These are phyloP conservation scores for Nicotiana otophora DNA, from an alignment of 257 asterid genomes.

Conservation along the genomic window DNA sequence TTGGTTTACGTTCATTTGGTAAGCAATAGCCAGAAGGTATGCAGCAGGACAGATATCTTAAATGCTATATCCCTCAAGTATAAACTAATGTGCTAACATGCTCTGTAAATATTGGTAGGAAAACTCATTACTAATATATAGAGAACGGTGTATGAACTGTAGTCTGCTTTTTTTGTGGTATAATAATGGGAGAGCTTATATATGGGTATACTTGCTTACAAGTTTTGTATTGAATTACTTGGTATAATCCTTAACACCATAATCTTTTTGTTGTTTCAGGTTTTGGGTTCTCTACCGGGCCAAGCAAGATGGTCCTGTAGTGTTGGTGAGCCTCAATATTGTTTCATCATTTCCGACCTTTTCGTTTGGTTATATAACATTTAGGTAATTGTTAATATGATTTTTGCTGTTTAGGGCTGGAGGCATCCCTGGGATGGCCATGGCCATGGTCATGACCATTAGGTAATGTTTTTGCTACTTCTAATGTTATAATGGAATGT, in stretches of 20 bases:
- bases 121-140: not conserved
- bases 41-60: not conserved
- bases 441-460: slow-evolving; percentile 59
- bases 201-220: not conserved
- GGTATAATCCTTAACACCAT: not conserved
- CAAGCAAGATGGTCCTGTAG: slow-evolving; percentile 89
- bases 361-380: not conserved
- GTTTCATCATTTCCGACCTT: not conserved
- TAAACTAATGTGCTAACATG: not conserved
- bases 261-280: slow-evolving; percentile 36
- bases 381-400: slow-evolving; percentile 1
- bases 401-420: slow-evolving; percentile 58
- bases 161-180: not conserved
- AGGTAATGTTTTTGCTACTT: slow-evolving; percentile 24
- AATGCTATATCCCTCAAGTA: not conserved
- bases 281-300: slow-evolving; percentile 89
- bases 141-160: not conserved
- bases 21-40: not conserved
- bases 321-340: slow-evolving; percentile 50
- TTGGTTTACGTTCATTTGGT: not conserved
- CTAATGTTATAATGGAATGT: not conserved
- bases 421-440: slow-evolving; percentile 98
- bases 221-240: not conserved
- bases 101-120: not conserved
- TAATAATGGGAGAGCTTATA: not conserved